Percentiles rank a stretch among this genome's conserved stretches.
Evolutionary conservation across 768 basidiomycete genomes (phyloP).

Genomic region (Calocera viscosa): DNA sequence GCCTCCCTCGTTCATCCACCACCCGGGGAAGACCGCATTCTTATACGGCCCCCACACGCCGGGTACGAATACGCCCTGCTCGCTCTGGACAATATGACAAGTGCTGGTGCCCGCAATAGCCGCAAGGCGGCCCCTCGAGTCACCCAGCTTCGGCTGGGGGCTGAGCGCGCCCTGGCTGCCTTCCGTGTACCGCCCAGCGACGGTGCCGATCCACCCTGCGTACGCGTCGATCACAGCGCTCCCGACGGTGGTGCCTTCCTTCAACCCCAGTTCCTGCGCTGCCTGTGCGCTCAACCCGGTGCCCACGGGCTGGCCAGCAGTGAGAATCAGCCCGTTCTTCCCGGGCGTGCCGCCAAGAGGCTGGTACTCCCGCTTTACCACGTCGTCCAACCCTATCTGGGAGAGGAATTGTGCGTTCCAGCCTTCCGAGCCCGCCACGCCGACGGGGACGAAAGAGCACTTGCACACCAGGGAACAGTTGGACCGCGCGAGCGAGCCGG

Average conservation of each 20-base stretch:
- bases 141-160: conserved; percentile 50
- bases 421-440: conserved; percentile 42
- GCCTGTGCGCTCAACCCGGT: conserved; percentile 63
- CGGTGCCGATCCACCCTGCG: conserved; percentile 94
- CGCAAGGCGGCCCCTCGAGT: conserved; percentile 72
- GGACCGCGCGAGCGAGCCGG: conserved; percentile 60
- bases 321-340: conserved; percentile 45
- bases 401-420: conserved; percentile 86
- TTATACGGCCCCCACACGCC: conserved; percentile 93
- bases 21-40: conserved; percentile 82
- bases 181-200: conserved; percentile 59
- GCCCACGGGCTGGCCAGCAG: conserved; percentile 75
- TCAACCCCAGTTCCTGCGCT: conserved; percentile 72
- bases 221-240: conserved; percentile 94
- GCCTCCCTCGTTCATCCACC: conserved; percentile 99
- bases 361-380: conserved; percentile 54
- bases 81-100: conserved; percentile 84
- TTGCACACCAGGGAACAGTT: conserved; percentile 94
- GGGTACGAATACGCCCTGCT: conserved; percentile 69
- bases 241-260: conserved; percentile 81
- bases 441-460: conserved; percentile 75
- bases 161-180: conserved; percentile 37
- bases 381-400: conserved; percentile 63
- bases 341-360: conserved; percentile 58
- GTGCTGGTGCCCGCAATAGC: conserved; percentile 94